Evolutionary conservation across 1,284 basidiomycete species (phyloP), one percentile per base, ranked within the genome.

Genomic region (Rhizoctonia solani): DNA sequence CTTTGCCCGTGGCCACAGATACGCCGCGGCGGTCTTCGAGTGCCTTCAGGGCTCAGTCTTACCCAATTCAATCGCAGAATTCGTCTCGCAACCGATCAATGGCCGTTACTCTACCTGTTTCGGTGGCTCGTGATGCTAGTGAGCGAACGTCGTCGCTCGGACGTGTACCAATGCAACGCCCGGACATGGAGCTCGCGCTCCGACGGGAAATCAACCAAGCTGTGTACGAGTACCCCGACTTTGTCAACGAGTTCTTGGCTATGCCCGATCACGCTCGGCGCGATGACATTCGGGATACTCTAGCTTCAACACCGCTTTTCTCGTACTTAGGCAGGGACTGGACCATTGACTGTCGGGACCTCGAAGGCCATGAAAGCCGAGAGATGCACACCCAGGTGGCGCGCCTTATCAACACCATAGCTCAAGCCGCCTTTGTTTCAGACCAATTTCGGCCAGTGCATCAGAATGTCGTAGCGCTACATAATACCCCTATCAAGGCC

Each of bases 171-270:
- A 25, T 27, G 41, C 2, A 29, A 3, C 55, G 55, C 13, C 5
- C 4, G 6, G 44, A 49, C 2, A 59, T 59, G 44, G 56, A 46
- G n/a, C 16, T 6, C 8, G 5, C 30, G n/a, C 42, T 59, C 27
- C 56, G 29, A 21, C 5, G n/a, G 23, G 56, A 59, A 21, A 59
- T 49, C 56, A 34, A 47, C 21, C 27, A 14, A 8, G 42, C 56
- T 8, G 42, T 59, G 3, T 59, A 59, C 42, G 27, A 59, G 27
- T 59, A 59, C 29, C 19, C 25, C 8, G 5, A 23, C 3, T 47
- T 59, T 11, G 11, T 29, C 29, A 44, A 59, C 13, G 56, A 59
- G 44, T 47, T 59, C 30, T 23, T 59, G n/a, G n/a, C 11, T 2
- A 41, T 19, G 13, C n/a, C 46, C 9, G 34, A 63, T 4, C 4